phyloP scores from a whole-genome alignment of 441 rosid species.

The Arabidopsis lyrata region DNA sequence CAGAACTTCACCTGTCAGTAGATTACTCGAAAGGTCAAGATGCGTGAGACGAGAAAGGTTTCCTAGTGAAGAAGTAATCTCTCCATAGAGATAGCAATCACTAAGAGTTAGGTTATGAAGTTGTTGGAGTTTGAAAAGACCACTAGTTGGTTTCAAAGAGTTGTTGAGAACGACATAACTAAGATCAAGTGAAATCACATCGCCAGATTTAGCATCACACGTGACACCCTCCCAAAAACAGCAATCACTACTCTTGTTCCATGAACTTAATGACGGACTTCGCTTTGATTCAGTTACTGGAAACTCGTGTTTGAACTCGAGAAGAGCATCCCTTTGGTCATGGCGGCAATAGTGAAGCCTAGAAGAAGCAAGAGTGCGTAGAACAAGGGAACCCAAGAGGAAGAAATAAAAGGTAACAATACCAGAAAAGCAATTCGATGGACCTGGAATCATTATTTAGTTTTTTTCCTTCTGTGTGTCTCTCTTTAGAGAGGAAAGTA shows the following conservation, averaged over 20 bases:
- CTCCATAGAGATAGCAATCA: neutral
- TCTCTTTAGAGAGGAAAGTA: neutral
- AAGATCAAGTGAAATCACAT: constrained; percentile 45
- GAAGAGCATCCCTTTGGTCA: constrained; percentile 29
- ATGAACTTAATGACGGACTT: neutral
- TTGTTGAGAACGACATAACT: constrained; percentile 30
- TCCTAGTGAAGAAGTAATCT: constrained; percentile 8
- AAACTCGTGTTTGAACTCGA: constrained; percentile 37
- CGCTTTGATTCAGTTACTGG: neutral
- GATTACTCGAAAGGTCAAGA: constrained; percentile 1
- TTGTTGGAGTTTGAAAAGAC: constrained; percentile 25
- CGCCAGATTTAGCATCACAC: constrained; percentile 25
- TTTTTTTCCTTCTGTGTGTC: neutral
- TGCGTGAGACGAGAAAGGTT: constrained; percentile 9
- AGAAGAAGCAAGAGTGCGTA: neutral
- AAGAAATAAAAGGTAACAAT: neutral
- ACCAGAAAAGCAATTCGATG: neutral
- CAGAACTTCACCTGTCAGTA: constrained; percentile 1
- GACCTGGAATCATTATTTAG: neutral
- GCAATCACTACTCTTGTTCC: constrained; percentile 27
- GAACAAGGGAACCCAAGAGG: neutral
- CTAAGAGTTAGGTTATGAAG: neutral
- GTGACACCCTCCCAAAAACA: constrained; percentile 47
- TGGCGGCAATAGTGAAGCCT: neutral
- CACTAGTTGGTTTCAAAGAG: constrained; percentile 19